These are phyloP conservation scores for Aciculosporium take DNA, from an alignment of 2,329 filamentous ascomycete genomes.

Conservation along the genomic window DNA sequence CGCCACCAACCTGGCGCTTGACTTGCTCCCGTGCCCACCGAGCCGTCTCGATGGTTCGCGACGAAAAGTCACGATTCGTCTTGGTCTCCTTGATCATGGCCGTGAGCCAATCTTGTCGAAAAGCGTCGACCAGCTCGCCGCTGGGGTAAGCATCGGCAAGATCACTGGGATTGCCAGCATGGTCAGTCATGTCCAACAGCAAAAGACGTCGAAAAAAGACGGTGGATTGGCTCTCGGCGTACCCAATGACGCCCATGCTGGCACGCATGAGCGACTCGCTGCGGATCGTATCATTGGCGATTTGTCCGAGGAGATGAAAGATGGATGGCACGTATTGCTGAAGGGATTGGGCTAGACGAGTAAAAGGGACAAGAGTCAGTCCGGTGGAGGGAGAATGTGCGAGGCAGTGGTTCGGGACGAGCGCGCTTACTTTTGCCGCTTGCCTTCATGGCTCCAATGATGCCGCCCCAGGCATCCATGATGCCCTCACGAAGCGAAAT, in stretches of 20 bases:
- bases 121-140: constrained; percentile 70
- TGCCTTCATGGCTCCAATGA: constrained; percentile 84
- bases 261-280: constrained; percentile 85
- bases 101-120: constrained; percentile 84
- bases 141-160: constrained; percentile 86
- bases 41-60: constrained; percentile 82
- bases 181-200: background rate
- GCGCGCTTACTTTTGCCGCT: constrained; percentile 64
- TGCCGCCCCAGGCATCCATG: constrained; percentile 97
- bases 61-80: constrained; percentile 70
- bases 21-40: constrained; percentile 96
- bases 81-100: constrained; percentile 84
- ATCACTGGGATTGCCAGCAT: constrained; percentile 45
- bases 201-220: background rate
- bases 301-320: constrained; percentile 70
- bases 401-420: too few relatives aligned
- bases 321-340: constrained; percentile 71
- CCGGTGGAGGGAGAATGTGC: background rate
- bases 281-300: constrained; percentile 71
- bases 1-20: constrained; percentile 65
- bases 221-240: constrained; percentile 22
- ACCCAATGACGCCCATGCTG: constrained; percentile 97
- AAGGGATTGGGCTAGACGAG: constrained; percentile 47
- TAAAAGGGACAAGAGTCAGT: background rate
- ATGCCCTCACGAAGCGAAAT: constrained; percentile 91